phyloP scores from a whole-genome alignment of 2,329 filamentous ascomycete genomes.

The Incumbomyces lentus region DNA sequence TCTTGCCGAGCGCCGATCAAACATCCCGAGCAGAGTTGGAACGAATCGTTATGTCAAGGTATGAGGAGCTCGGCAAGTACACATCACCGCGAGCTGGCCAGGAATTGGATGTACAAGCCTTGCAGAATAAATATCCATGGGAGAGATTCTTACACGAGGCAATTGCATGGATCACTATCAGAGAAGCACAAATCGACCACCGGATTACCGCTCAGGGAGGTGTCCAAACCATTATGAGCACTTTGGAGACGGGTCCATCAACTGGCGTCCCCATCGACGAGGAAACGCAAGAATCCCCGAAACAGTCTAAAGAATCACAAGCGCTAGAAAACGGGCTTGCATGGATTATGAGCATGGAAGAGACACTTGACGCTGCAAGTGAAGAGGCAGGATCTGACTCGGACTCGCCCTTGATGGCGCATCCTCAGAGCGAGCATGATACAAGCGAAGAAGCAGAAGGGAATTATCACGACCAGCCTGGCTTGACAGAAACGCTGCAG shows the following conservation, averaged over 20 bases:
- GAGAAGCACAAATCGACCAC: slow-evolving; percentile 10
- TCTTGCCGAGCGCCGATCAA: not conserved
- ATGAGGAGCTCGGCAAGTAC: slow-evolving; percentile 19
- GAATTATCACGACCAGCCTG: slow-evolving; percentile 28
- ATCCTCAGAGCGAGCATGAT: too few relatives aligned
- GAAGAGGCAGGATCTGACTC: not conserved
- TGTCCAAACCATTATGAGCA: not conserved
- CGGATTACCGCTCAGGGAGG: slow-evolving; percentile 10
- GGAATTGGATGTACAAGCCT: slow-evolving; percentile 31
- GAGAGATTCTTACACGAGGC: slow-evolving; percentile 35
- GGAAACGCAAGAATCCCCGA: not conserved
- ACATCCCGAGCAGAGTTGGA: not conserved
- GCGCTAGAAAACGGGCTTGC: not conserved
- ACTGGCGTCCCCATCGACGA: not conserved
- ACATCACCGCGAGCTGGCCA: slow-evolving; percentile 28
- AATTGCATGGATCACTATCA: slow-evolving; percentile 32
- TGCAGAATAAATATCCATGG: slow-evolving; percentile 43
- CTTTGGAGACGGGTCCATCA: not conserved
- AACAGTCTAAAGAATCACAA: not conserved
- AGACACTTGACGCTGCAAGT: not conserved
- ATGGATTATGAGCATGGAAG: not conserved
- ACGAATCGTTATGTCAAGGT: slow-evolving; percentile 24
- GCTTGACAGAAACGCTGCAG: not conserved
- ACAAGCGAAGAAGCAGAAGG: slow-evolving; percentile 26
- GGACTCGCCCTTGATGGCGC: too few relatives aligned